phyloP scores from a whole-genome alignment of 139 green algal species.

The Tetraselmis chui region DNA sequence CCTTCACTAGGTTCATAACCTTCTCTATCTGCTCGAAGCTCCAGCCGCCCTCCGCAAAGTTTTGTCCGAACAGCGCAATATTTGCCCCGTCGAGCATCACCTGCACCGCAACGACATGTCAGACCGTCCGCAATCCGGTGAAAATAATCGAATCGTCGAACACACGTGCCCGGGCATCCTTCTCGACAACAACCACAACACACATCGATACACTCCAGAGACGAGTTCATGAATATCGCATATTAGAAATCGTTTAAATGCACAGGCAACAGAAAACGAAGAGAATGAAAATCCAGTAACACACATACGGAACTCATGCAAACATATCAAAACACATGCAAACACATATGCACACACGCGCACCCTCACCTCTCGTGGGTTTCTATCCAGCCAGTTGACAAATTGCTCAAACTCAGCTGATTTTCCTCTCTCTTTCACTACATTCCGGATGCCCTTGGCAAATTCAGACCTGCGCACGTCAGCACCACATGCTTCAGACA shows the following conservation, averaged over 20 bases:
- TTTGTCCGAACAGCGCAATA: conserved; percentile 76
- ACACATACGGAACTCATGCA: too few relatives aligned
- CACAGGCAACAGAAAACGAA: too few relatives aligned
- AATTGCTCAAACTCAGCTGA: conserved; percentile 26
- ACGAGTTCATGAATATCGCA: too few relatives aligned
- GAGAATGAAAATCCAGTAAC: too few relatives aligned
- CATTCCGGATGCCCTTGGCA: conserved; percentile 34
- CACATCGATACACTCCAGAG: too few relatives aligned
- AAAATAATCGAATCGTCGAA: too few relatives aligned
- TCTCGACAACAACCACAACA: too few relatives aligned
- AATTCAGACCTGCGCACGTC: conserved; percentile 31
- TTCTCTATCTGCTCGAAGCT: conserved; percentile 58
- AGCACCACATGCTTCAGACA: too few relatives aligned
- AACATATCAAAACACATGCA: not conserved
- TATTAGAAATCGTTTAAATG: too few relatives aligned
- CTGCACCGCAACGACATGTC: conserved; percentile 64
- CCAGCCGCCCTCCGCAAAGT: conserved; percentile 64
- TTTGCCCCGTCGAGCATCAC: conserved; percentile 79
- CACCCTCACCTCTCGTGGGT: conserved; percentile 20
- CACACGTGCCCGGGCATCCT: too few relatives aligned
- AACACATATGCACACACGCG: not conserved
- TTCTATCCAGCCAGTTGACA: conserved; percentile 42
- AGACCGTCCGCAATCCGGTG: too few relatives aligned
- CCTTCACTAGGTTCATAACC: conserved; percentile 7
- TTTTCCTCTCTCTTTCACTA: conserved; percentile 42